Evolutionary conservation across 495 filamentous ascomycete species (phyloP), one percentile per base, ranked within the genome.

Genomic region (Penicillium maclennaniae): DNA sequence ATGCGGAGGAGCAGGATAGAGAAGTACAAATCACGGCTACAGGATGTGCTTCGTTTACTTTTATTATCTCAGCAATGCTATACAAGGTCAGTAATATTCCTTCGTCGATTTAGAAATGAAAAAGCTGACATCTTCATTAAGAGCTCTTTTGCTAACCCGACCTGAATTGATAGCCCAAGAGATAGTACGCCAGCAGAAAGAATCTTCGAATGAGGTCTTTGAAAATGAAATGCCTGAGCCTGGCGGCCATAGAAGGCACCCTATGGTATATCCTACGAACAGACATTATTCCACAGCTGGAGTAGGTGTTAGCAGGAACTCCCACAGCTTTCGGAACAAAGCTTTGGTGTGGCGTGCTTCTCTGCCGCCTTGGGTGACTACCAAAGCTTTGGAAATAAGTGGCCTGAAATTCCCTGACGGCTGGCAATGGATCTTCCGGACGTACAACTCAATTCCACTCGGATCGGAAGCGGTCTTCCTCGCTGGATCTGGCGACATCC

Each of bases 1-100:
- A 19, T 56, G 5, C 46, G 39, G 16, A 19, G 21, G 28, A 37
- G 54, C 20, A 49, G 39, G 17, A 25, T 55, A 1, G 53, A 55
- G 31, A 55, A 23, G 37, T 44, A 47, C 34, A 36, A 25, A 8
- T 16, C 43, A 21, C 37, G 23, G 26, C 53, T 55, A n/a, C 17
- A 20, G 1, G 37, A 17, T 12, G 39, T 39, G n/a, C 27, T 25
- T 39, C 46, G 26, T 8, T 27, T 55, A 39, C 41, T 55, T 16
- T 38, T 21, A 14, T 19, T 55, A 5, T 55, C 53, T n/a, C 53
- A 49, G 16, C 53, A 55, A 12, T 55, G 53, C 42, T 55, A 55
- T 49, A 47, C 45, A 7, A 47, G 45, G 45, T 47, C 6, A 3
- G 28, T 47, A n/a, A 15, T 38, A 12, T 16, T 14, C 10, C 10